These are phyloP conservation scores for Aureobasidium musti DNA, from an alignment of 2,329 filamentous ascomycete species.

Conservation along the genomic window DNA sequence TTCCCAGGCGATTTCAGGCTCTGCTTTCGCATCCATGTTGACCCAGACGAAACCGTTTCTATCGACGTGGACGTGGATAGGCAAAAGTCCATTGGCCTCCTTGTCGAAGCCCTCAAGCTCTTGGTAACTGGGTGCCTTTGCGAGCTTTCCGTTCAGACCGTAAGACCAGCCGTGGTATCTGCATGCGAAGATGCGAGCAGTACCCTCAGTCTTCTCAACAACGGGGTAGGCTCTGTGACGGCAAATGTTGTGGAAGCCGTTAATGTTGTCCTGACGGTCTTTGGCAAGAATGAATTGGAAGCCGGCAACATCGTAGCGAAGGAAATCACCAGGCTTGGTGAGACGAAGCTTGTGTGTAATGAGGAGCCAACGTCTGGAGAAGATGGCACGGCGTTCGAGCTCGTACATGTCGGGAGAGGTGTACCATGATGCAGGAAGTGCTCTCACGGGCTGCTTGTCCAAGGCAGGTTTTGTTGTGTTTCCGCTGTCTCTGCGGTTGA, in stretches of 20 bases:
- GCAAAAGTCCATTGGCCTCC: constrained; percentile 58
- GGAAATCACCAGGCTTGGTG: constrained; percentile 57
- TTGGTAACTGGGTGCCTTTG: constrained; percentile 63
- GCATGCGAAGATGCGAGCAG: constrained; percentile 58
- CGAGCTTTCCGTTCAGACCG: constrained; percentile 57
- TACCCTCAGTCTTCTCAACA: constrained; percentile 55
- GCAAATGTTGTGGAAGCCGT: constrained; percentile 65
- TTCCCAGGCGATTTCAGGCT: constrained; percentile 53
- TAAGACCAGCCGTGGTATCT: constrained; percentile 67
- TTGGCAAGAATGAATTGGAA: constrained; percentile 58
- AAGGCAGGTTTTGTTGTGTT: constrained; percentile 22
- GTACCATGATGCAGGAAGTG: constrained; percentile 51
- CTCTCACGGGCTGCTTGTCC: constrained; percentile 32
- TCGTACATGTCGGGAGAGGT: constrained; percentile 49
- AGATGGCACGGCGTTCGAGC: constrained; percentile 50
- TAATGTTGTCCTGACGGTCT: constrained; percentile 56
- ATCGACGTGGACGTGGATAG: constrained; percentile 58
- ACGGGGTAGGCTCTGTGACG: constrained; percentile 63
- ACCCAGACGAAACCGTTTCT: constrained; percentile 60
- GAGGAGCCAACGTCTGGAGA: constrained; percentile 59
- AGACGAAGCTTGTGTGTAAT: constrained; percentile 57
- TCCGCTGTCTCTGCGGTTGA: constrained; percentile 29
- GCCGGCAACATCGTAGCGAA: constrained; percentile 58
- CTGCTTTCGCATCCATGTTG: constrained; percentile 54
- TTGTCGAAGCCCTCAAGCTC: constrained; percentile 59